Base-by-base conservation (phyloP, 352 stramenopile species). In the Salisapilia sapeloensis region DNA sequence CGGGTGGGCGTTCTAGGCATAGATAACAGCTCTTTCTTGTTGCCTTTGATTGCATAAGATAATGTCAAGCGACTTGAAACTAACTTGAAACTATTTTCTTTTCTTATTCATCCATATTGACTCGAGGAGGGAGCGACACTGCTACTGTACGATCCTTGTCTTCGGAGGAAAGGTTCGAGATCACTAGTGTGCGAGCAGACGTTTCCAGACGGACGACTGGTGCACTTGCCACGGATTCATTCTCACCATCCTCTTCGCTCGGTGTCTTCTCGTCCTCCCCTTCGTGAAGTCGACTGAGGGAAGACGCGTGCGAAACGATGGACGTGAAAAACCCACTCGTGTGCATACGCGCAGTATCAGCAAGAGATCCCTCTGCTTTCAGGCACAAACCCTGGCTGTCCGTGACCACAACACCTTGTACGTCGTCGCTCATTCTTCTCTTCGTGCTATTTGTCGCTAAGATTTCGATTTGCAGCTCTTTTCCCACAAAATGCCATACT, bases 261-360 rank as follows among this genome's bases (percentile, higher is more conserved):
- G 21, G 59, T 38, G 43, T 29, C 17, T 56, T 46, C 2, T 50
- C 46, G n/a, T 44, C 37, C 10, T 44, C 46, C 16, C 51, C 40
- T 13, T 55, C 44, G n/a, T 21, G 12, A 40, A 33, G 8, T 48
- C 48, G 17, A 56, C 55, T 8, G 47, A 74, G 52, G 23, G 50
- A 44, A 6, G 55, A 50, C 35, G 70, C 70, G 33, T 67, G 72
- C 38, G 81, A 56, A 2, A 51, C 60, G 42, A 86, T 78, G 26
- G 56, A 64, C 23, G 66, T 60, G 43, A 83, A 86, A 53, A 86
- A 86, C n/a, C 70, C 66, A 34, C 47, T 75, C 38, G 69, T 58
- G 28, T 61, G 46, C 24, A 63, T 41, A n/a, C 31, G 35, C 13
- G 56, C 45, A 19, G 60, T 41, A 39, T 69, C 65, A 47, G 47